Conservation (phyloP, 2,329 filamentous ascomycete species). For the Cyclaneusma minus region DNA sequence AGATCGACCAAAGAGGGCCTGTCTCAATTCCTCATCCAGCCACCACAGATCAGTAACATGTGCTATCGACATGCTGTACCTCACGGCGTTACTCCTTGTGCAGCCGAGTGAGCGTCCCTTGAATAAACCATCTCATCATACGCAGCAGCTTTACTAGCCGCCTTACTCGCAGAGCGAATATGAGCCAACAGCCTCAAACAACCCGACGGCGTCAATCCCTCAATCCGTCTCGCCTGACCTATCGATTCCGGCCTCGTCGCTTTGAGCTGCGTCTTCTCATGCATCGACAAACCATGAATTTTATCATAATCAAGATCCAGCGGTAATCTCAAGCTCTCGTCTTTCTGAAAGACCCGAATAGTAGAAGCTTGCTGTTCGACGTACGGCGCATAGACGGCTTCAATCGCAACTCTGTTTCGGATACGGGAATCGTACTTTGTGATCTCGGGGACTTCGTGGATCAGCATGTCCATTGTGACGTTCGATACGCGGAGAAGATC, state of each 20-base stretch:
- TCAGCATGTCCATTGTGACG: constrained; percentile 41
- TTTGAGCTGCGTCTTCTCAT: constrained; percentile 59
- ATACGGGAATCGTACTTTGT: constrained; percentile 39
- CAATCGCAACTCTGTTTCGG: constrained; percentile 57
- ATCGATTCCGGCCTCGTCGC: constrained; percentile 66
- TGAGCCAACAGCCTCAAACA: constrained; percentile 44
- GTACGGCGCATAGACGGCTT: constrained; percentile 78
- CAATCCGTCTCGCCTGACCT: constrained; percentile 75
- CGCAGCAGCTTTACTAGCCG: too few species aligned
- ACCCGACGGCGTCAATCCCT: constrained; percentile 55
- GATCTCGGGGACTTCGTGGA: constrained; percentile 39
- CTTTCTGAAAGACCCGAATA: constrained; percentile 52
- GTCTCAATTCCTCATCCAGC: too few species aligned
- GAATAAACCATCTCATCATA: too few species aligned
- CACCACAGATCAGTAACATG: too few species aligned
- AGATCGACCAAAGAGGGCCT: too few species aligned
- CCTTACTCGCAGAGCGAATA: constrained; percentile 24
- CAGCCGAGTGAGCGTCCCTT: too few species aligned
- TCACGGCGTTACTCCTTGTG: too few species aligned
- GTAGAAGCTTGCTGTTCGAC: constrained; percentile 55
- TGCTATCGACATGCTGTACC: too few species aligned
- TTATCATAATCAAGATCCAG: constrained; percentile 58
- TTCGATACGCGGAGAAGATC: constrained; percentile 61
- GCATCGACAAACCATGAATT: constrained; percentile 61
- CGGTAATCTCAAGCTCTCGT: constrained; percentile 63